Conservation (phyloP, 225 moss, liverwort and hornwort genomes). For the Marchantia polymorpha region DNA sequence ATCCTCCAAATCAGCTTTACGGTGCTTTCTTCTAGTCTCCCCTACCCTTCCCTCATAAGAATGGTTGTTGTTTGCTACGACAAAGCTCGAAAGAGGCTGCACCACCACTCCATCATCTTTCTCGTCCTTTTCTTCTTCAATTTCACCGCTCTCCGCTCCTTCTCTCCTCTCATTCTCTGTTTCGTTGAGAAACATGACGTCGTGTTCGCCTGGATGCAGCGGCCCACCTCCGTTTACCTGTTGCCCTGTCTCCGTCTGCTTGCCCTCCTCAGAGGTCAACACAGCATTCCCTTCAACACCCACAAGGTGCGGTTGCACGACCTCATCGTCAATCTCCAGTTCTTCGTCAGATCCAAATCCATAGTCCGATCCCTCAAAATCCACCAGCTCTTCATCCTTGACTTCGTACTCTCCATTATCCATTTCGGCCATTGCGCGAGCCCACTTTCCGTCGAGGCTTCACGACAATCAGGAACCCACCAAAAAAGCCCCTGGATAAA, state of each 20-base stretch:
- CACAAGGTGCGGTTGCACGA: slow-evolving; percentile 10
- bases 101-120: slow-evolving; percentile 57
- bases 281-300: slow-evolving; percentile 7
- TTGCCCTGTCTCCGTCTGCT: not conserved
- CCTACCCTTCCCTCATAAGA: slow-evolving; percentile 38
- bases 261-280: not conserved
- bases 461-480: not conserved
- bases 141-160: slow-evolving; percentile 57
- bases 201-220: not conserved
- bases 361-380: slow-evolving; percentile 95
- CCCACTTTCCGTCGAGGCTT: not conserved
- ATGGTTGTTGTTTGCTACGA: slow-evolving; percentile 28
- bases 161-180: slow-evolving; percentile 31
- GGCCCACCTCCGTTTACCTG: not conserved
- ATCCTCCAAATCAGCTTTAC: slow-evolving; percentile 97
- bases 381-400: slow-evolving; percentile 97
- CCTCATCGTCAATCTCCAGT: slow-evolving; percentile 41
- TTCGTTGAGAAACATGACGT: slow-evolving; percentile 4
- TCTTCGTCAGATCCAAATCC: slow-evolving; percentile 87
- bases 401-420: slow-evolving; percentile 64
- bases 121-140: slow-evolving; percentile 53
- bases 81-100: slow-evolving; percentile 40
- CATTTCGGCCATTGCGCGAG: slow-evolving; percentile 44
- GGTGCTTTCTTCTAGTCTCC: slow-evolving; percentile 65
- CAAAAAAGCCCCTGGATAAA: not conserved